phyloP scores from a whole-genome alignment of 768 basidiomycete species.

The Trametes villosa region DNA sequence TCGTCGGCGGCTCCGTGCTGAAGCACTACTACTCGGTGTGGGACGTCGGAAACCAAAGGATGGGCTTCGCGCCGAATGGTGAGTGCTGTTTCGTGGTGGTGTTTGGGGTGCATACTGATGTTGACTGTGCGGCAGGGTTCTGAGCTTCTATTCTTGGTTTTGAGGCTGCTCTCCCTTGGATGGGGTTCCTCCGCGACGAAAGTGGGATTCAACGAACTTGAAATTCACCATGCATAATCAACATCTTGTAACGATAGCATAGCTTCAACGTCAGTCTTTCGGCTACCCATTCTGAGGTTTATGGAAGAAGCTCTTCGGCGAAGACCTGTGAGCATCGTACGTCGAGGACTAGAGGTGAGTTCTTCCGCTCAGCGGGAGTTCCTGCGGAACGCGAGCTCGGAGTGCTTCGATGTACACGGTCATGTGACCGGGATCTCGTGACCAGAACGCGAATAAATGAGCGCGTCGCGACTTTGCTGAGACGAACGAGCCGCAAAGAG shows the following conservation, averaged over 20 bases:
- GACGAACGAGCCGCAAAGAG: too few species aligned
- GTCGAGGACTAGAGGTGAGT: too few species aligned
- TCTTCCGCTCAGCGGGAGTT: too few species aligned
- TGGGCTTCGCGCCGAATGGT: slow-evolving; percentile 57
- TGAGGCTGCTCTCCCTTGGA: too few species aligned
- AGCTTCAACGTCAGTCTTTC: too few species aligned
- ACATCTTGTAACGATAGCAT: too few species aligned
- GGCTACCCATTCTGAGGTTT: too few species aligned
- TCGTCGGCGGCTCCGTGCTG: slow-evolving; percentile 58
- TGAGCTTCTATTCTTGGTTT: not conserved
- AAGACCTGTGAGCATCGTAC: too few species aligned
- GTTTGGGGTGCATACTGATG: not conserved
- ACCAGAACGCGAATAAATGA: not conserved
- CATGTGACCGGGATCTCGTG: not conserved
- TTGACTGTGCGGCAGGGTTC: not conserved
- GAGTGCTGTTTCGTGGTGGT: slow-evolving; percentile 11
- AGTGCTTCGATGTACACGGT: not conserved
- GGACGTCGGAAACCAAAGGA: slow-evolving; percentile 52
- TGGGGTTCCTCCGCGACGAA: not conserved
- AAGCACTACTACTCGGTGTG: slow-evolving; percentile 66
- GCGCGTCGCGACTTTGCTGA: too few species aligned
- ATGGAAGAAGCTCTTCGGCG: too few species aligned
- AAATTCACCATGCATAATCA: not conserved
- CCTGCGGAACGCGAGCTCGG: too few species aligned
- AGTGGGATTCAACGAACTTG: too few species aligned